These are phyloP conservation scores for Chamaecrista fasciculata DNA, from an alignment of 306 rosid species.

Conservation along the genomic window DNA sequence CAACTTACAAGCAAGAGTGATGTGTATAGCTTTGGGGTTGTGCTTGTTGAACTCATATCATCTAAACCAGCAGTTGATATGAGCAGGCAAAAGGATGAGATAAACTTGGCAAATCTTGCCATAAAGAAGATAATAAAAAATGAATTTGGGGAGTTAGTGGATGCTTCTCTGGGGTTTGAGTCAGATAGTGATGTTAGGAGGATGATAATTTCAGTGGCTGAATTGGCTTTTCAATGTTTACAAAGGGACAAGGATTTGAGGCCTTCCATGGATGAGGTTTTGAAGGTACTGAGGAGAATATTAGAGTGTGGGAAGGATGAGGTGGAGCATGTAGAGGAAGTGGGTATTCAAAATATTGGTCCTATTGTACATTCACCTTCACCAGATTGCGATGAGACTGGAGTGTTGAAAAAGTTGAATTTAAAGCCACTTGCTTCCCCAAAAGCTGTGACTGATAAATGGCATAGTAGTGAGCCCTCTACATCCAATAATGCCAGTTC, in stretches of 20 bases:
- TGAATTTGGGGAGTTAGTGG: constrained; percentile 40
- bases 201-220: constrained; percentile 61
- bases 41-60: constrained; percentile 4
- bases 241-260: constrained; percentile 68
- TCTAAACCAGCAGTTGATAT: constrained; percentile 46
- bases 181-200: constrained; percentile 31
- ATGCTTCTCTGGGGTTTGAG: constrained; percentile 40
- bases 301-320: constrained; percentile 36
- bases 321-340: constrained; percentile 20
- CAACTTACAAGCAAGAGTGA: constrained; percentile 1
- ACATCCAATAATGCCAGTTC: too few species aligned
- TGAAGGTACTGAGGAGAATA: constrained; percentile 51
- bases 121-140: constrained; percentile 37
- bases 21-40: constrained; percentile 6
- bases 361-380: constrained; percentile 22
- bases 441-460: constrained; percentile 33
- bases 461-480: constrained; percentile 41
- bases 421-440: constrained; percentile 34
- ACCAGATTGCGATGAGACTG: constrained; percentile 46
- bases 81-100: constrained; percentile 43
- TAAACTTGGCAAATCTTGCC: constrained; percentile 50
- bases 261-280: constrained; percentile 69
- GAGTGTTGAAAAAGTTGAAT: constrained; percentile 38
- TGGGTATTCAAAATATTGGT: background rate
- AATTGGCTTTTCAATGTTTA: constrained; percentile 73